phyloP scores from a whole-genome alignment of 2,329 filamentous ascomycete species.

The Colletotrichum spaethianum region DNA sequence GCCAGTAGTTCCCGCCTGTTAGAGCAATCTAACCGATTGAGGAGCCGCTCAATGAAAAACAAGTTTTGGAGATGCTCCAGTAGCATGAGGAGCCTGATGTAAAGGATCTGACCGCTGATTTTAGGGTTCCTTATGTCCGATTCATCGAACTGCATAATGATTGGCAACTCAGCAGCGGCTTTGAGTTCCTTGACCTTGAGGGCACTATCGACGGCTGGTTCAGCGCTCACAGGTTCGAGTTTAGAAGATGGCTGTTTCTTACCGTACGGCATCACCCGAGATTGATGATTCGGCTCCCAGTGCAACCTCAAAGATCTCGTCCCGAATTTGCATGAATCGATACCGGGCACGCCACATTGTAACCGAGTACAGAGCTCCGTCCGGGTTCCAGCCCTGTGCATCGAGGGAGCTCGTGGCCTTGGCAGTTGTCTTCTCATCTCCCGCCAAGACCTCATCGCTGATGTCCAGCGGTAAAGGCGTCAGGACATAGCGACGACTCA shows the following conservation, averaged over 20 bases:
- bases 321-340: conserved; percentile 64
- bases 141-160: conserved; percentile 54
- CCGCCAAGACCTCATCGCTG: conserved; percentile 62
- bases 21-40: conserved; percentile 60
- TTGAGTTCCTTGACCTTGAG: conserved; percentile 52
- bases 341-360: conserved; percentile 63
- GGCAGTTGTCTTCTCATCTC: conserved; percentile 57
- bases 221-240: neutral
- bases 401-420: conserved; percentile 58
- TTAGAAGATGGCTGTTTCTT: neutral
- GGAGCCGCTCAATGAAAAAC: conserved; percentile 70
- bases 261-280: conserved; percentile 13
- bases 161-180: conserved; percentile 53
- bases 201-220: conserved; percentile 44
- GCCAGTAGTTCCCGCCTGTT: conserved; percentile 58
- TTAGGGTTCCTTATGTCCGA: conserved; percentile 53
- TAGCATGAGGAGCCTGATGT: conserved; percentile 61
- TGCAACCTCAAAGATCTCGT: conserved; percentile 72
- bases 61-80: conserved; percentile 69
- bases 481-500: conserved; percentile 67
- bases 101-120: conserved; percentile 51
- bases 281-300: conserved; percentile 57
- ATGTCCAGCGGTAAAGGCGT: conserved; percentile 70
- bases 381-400: conserved; percentile 65
- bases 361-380: conserved; percentile 57